Evolutionary conservation across 441 rosid species (phyloP), one percentile per base, ranked within the genome.

Genomic region (Erodium texanum): DNA sequence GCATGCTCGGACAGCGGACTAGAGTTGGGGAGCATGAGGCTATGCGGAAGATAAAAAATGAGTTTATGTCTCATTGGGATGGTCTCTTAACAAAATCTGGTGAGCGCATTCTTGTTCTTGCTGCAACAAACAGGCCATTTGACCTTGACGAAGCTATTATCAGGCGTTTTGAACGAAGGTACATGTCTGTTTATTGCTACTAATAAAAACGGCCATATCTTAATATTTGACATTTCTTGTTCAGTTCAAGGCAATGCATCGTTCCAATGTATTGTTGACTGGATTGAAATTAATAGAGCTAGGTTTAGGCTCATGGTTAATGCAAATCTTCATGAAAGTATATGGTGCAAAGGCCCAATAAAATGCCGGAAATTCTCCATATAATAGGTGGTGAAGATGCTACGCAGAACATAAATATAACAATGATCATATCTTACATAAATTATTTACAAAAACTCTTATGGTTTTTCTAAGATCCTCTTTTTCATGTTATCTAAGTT

Each of bases 131-230:
- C 75, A 82, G 98, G 75, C 97, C 98, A 52, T 93, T 86, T 72
- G 98, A 93, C 80, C 96, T 93, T 71, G 98, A 93, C 71, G 97
- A 93, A 82, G 98, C 97, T 52, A 97, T 88, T 67, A 90, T 93
- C 66, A 87, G 98, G 66, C 45, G 38, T 19, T 56, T 56, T 9
- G 62, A 56, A 9, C 23, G 62, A 7, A 56, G 62, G 62, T 29
- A 5, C 8, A 8, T 54, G 7, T 48, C 54, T 48, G n/a, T 38
- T 9, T 9, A 8, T 3, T 27, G 29, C 3, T 27, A 27, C 29
- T 3, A 27, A 27, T 27, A 27, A 27, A 27, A 27, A 27, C 3
- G 29, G 29, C 2, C 29, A 27, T 27, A 38, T 7, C 45, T 38
- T 38, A 38, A 7, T 38, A 7, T 38, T 38, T 38, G 45, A 10